Evolutionary conservation across 371 early-diverging fungal genomes (phyloP).

Genomic region (Parasitella parasitica): DNA sequence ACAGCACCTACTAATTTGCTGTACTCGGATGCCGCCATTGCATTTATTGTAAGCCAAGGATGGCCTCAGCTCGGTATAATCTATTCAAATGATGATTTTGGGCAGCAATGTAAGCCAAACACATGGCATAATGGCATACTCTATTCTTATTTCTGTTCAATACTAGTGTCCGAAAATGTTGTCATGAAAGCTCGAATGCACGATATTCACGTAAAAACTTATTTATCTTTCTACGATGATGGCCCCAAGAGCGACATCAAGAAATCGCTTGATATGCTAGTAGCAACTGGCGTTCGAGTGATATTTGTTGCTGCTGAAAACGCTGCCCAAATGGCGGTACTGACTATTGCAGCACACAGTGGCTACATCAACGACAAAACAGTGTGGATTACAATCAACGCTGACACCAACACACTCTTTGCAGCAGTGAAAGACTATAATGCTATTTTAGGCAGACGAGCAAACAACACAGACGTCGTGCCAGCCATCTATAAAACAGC

Average conservation of each 20-base stretch:
- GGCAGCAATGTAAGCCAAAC: slow-evolving; percentile 46
- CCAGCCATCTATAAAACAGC: background rate
- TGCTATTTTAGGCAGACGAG: slow-evolving; percentile 13
- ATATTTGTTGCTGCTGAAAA: slow-evolving; percentile 53
- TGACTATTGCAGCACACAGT: slow-evolving; percentile 39
- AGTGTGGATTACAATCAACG: slow-evolving; percentile 42
- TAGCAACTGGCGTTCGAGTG: slow-evolving; percentile 45
- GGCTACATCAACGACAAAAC: slow-evolving; percentile 42
- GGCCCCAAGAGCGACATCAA: slow-evolving; percentile 48
- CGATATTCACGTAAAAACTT: slow-evolving; percentile 43
- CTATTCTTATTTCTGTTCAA: background rate
- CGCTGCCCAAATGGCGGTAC: slow-evolving; percentile 35
- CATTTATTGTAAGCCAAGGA: slow-evolving; percentile 53
- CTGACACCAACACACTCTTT: slow-evolving; percentile 13
- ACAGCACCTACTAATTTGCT: slow-evolving; percentile 57
- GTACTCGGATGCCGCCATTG: slow-evolving; percentile 52
- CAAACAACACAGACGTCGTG: slow-evolving; percentile 13
- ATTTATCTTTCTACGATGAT: slow-evolving; percentile 47
- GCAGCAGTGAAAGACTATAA: slow-evolving; percentile 29
- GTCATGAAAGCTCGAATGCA: slow-evolving; percentile 39
- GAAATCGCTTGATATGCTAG: slow-evolving; percentile 37
- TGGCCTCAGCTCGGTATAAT: slow-evolving; percentile 56
- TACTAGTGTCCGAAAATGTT: slow-evolving; percentile 51
- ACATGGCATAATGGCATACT: background rate
- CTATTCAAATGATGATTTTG: slow-evolving; percentile 53